Conservation (phyloP, 768 basidiomycete species). For the Austroboletus eburneus region DNA sequence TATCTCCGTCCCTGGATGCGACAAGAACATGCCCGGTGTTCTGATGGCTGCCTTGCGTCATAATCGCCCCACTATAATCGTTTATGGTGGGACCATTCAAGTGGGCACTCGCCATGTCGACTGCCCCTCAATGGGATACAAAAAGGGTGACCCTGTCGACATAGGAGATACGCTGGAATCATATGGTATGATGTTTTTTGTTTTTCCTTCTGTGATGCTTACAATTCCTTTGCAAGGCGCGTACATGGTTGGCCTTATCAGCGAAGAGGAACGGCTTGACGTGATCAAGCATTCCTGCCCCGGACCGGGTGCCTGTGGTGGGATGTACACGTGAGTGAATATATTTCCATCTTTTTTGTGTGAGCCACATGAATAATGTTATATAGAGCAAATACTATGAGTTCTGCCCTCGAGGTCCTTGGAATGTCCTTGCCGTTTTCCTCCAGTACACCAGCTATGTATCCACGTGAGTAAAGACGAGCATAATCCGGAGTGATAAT, state of each 20-base stretch:
- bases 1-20: slow-evolving; percentile 83
- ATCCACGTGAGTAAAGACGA: slow-evolving; percentile 45
- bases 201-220: background rate
- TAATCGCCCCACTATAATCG: slow-evolving; percentile 83
- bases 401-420: slow-evolving; percentile 75
- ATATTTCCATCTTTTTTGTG: background rate
- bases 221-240: slow-evolving; percentile 48
- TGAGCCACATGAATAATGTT: background rate
- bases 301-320: slow-evolving; percentile 80
- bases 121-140: slow-evolving; percentile 72
- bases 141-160: slow-evolving; percentile 80
- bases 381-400: slow-evolving; percentile 80
- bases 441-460: slow-evolving; percentile 64
- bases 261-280: slow-evolving; percentile 76
- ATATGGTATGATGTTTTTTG: slow-evolving; percentile 46
- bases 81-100: slow-evolving; percentile 85
- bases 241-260: slow-evolving; percentile 70
- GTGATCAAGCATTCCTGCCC: slow-evolving; percentile 85
- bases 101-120: slow-evolving; percentile 72
- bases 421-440: slow-evolving; percentile 87
- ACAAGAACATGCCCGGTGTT: slow-evolving; percentile 92
- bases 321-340: slow-evolving; percentile 72
- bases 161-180: slow-evolving; percentile 85
- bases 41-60: slow-evolving; percentile 83
- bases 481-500: background rate